Evolutionary conservation across 352 stramenopile species (phyloP), one percentile per base, ranked within the genome.

Genomic region (Saprolegnia diclina): DNA sequence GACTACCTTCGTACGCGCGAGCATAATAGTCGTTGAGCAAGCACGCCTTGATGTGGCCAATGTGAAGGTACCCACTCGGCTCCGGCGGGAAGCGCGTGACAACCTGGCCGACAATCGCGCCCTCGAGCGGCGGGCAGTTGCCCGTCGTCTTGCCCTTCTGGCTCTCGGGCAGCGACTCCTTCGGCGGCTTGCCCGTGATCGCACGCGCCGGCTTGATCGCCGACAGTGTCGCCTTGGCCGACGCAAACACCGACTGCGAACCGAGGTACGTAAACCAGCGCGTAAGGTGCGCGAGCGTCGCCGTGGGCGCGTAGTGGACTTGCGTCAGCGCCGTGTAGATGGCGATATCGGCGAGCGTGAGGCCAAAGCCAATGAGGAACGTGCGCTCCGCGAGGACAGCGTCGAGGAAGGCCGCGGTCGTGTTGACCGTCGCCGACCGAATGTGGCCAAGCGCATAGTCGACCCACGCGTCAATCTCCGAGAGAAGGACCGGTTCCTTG

Each of bases 11-110:
- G 79, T 98, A 98, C 72, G 97, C 92, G 55, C 95, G 84, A 13
- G 97, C 97, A 78, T 99, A 99, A 80, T 99, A 99, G 76, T 99
- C 87, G 84, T 99, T 99, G n/a, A 99, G 80, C 72, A 99, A 87
- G 50, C 96, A 96, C 32, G 98, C 97, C 85, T 99, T 99, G 61
- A 98, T 95, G 86, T 99, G 98, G 46, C 96, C 97, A 74, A 99
- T 98, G 83, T 99, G 98, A 46, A 99, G 80, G 79, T 99, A 99
- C 66, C 97, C 97, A 74, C 83, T 97, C 5, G 97, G 97, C 82
- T 99, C 97, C 4, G 98, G 98, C 16, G 97, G 97, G 72, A 99
- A 99, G 5, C 98, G 90, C 57, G 97, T 99, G 7, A 98, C 90
- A 35, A 99, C 96, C 69, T 98, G 85, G 55, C 97, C 97, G 4